phyloP scores from a whole-genome alignment of 1,284 basidiomycete species.

The Trametes pubescens region DNA sequence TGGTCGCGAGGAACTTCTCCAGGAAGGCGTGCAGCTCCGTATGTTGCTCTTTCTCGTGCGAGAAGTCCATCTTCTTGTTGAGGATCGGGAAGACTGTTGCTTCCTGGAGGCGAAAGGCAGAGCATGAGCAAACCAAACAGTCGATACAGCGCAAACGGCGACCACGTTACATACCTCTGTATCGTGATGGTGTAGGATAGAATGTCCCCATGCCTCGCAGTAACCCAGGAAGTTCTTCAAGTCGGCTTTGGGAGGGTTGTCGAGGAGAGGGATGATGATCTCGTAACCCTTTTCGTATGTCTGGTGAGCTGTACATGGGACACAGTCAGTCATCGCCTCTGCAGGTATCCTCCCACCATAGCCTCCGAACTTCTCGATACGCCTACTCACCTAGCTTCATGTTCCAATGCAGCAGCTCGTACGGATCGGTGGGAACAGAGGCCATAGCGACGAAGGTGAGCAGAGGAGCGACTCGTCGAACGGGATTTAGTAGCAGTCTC shows the following conservation, averaged over 20 bases:
- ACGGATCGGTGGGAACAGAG: slow-evolving; percentile 25
- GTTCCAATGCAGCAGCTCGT: slow-evolving; percentile 39
- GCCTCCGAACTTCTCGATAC: not conserved
- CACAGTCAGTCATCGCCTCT: not conserved
- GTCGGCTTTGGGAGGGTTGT: slow-evolving; percentile 45
- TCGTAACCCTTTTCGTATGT: slow-evolving; percentile 40
- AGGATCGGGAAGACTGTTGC: slow-evolving; percentile 47
- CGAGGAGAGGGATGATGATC: slow-evolving; percentile 45
- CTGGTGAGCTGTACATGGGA: not conserved
- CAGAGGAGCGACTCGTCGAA: not conserved
- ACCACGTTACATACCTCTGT: slow-evolving; percentile 38
- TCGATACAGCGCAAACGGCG: not conserved
- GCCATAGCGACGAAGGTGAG: not conserved
- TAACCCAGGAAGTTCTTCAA: slow-evolving; percentile 51
- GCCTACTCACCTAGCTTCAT: slow-evolving; percentile 11
- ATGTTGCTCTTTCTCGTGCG: slow-evolving; percentile 47
- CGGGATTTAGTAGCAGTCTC: not conserved
- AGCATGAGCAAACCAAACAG: not conserved
- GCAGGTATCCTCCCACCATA: not conserved
- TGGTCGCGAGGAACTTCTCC: slow-evolving; percentile 38
- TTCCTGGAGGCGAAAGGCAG: slow-evolving; percentile 29
- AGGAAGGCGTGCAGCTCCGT: slow-evolving; percentile 44
- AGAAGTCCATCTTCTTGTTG: slow-evolving; percentile 47
- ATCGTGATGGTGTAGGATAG: slow-evolving; percentile 45
- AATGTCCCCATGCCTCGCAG: slow-evolving; percentile 46